phyloP scores from a whole-genome alignment of 1,284 basidiomycete genomes.

The Rhodotorula sp. region DNA sequence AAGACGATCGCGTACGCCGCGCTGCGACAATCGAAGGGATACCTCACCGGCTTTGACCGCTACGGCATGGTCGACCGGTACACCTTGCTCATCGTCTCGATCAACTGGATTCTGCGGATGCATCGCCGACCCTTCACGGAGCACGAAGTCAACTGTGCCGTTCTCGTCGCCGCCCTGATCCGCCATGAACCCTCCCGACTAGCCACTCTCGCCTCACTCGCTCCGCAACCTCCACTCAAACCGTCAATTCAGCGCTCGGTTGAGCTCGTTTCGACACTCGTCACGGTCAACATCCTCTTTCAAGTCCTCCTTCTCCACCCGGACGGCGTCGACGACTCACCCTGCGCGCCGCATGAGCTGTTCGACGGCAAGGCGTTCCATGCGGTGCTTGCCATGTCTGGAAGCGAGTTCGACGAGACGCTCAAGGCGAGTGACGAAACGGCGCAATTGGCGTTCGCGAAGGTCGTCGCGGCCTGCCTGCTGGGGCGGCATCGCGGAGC shows the following conservation, averaged over 20 bases:
- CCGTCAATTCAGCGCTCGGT: slow-evolving; percentile 10
- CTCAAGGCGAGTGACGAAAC: too few relatives aligned
- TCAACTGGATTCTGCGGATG: slow-evolving; percentile 26
- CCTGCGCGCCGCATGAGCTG: neutral
- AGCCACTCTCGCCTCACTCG: neutral
- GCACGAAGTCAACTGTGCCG: slow-evolving; percentile 14
- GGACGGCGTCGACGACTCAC: neutral
- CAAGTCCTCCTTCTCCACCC: slow-evolving; percentile 12
- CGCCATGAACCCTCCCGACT: neutral
- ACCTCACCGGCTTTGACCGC: too few relatives aligned
- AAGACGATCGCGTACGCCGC: too few relatives aligned
- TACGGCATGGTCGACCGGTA: neutral
- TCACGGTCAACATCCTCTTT: slow-evolving; percentile 19
- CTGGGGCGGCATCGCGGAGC: too few relatives aligned
- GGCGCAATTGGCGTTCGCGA: too few relatives aligned
- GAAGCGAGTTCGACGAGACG: neutral
- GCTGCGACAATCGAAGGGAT: too few relatives aligned
- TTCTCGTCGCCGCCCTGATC: slow-evolving; percentile 9
- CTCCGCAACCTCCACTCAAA: neutral
- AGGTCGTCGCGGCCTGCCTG: too few relatives aligned
- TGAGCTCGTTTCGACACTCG: slow-evolving; percentile 18
- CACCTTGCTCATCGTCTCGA: slow-evolving; percentile 31
- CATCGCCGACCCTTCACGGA: slow-evolving; percentile 17
- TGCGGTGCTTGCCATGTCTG: slow-evolving; percentile 1
- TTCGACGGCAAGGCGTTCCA: slow-evolving; percentile 17